A percentile compares a stretch with the other conserved stretches of the same genome.
Conservation (phyloP, 352 stramenopile species). For the Pythium plurisporium region DNA sequence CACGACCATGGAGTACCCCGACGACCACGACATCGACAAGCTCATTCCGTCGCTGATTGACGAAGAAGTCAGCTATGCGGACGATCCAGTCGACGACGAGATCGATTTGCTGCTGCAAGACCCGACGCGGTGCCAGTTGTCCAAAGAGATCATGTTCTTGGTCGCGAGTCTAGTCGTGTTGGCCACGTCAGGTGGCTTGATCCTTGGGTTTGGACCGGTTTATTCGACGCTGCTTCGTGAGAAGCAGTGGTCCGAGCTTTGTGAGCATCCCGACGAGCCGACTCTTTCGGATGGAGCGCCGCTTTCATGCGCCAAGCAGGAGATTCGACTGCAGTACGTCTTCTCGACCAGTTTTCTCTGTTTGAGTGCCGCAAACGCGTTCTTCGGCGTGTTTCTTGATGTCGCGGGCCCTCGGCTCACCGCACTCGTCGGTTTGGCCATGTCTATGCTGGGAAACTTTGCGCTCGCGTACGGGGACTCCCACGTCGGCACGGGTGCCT, state of each 20-base stretch:
- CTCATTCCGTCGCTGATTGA: conserved; percentile 1
- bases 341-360: conserved; percentile 78
- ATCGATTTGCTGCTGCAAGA: conserved; percentile 3
- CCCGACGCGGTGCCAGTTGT: conserved; percentile 25
- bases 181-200: conserved; percentile 61
- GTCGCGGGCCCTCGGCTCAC: conserved; percentile 54
- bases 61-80: conserved; percentile 4
- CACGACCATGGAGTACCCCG: neutral
- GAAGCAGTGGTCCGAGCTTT: conserved; percentile 67
- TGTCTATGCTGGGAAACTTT: conserved; percentile 55
- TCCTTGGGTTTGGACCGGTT: conserved; percentile 72
- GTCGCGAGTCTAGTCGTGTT: conserved; percentile 56
- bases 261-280: neutral
- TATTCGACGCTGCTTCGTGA: conserved; percentile 67
- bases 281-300: neutral
- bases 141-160: conserved; percentile 63
- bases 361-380: conserved; percentile 72
- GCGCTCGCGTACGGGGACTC: conserved; percentile 56
- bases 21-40: conserved; percentile 7
- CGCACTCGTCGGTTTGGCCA: conserved; percentile 42
- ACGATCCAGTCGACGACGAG: neutral
- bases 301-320: conserved; percentile 46
- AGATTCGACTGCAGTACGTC: conserved; percentile 71
- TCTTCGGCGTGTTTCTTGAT: conserved; percentile 75
- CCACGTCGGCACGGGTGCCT: conserved; percentile 33